phyloP scores from a whole-genome alignment of 306 rosid species.

The Trifolium subterraneum region DNA sequence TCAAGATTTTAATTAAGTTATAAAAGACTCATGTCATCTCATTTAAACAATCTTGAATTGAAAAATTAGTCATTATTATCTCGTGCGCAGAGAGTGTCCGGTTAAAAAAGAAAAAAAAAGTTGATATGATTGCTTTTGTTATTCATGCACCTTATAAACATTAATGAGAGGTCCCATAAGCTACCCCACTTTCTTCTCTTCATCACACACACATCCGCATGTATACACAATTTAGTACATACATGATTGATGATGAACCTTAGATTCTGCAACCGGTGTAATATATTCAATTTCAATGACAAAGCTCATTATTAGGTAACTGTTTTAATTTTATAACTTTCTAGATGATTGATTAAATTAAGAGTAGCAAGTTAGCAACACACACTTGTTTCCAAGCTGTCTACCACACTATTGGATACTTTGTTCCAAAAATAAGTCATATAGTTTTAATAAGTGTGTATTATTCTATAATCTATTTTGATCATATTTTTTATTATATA shows the following conservation, averaged over 20 bases:
- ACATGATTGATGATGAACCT: conserved; percentile 5
- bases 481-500: too few species aligned
- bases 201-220: background rate
- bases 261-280: background rate
- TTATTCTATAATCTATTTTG: too few species aligned
- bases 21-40: too few species aligned
- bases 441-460: too few species aligned
- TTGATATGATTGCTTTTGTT: background rate
- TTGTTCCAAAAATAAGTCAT: too few species aligned
- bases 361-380: background rate
- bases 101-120: too few species aligned
- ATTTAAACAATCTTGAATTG: too few species aligned
- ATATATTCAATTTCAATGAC: background rate
- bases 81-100: too few species aligned
- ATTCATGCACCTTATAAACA: background rate
- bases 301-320: background rate
- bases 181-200: background rate
- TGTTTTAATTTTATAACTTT: background rate
- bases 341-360: conserved; percentile 6
- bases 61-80: too few species aligned
- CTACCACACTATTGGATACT: background rate
- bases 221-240: conserved; percentile 17
- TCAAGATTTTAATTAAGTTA: too few species aligned
- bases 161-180: background rate
- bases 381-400: background rate